Conservation (phyloP, 352 stramenopile genomes). For the Phytopythium kandeliae region DNA sequence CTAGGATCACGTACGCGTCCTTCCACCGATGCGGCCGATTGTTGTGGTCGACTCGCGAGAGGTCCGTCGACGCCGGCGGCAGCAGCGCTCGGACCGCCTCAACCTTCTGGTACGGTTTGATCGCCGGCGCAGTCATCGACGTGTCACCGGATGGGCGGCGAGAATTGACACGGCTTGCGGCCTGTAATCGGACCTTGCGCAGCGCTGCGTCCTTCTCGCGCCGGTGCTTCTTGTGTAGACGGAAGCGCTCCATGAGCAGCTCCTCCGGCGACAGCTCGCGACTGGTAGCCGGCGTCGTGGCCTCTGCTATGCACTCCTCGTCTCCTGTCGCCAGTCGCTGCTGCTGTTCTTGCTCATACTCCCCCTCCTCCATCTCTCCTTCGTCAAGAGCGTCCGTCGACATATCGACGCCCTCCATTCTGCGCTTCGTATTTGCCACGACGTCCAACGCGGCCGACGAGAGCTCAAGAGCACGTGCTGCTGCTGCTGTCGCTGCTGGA, state of each 20-base stretch:
- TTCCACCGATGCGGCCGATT: slow-evolving; percentile 86
- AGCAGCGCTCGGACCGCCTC: not conserved
- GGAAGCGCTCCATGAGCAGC: slow-evolving; percentile 66
- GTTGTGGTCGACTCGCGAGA: slow-evolving; percentile 78
- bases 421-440: no score
- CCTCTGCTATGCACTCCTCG: not conserved
- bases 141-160: not conserved
- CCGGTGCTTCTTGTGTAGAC: slow-evolving; percentile 73
- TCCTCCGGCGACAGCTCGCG: slow-evolving; percentile 31
- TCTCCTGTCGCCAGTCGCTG: not conserved
- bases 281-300: not conserved
- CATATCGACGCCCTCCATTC: no score
- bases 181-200: slow-evolving; percentile 39
- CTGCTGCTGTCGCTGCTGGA: no score
- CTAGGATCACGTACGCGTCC: slow-evolving; percentile 50
- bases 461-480: no score
- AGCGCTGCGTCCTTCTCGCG: slow-evolving; percentile 60
- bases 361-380: no score
- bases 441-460: no score
- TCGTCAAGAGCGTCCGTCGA: no score
- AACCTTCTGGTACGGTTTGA: slow-evolving; percentile 4
- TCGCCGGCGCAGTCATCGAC: slow-evolving; percentile 2
- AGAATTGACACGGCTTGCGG: slow-evolving; percentile 11
- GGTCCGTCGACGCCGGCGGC: slow-evolving; percentile 21
- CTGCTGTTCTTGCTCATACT: not conserved